Conservation (phyloP, 2,329 filamentous ascomycete species). For the Arthrobotrys pseudoclavata region DNA sequence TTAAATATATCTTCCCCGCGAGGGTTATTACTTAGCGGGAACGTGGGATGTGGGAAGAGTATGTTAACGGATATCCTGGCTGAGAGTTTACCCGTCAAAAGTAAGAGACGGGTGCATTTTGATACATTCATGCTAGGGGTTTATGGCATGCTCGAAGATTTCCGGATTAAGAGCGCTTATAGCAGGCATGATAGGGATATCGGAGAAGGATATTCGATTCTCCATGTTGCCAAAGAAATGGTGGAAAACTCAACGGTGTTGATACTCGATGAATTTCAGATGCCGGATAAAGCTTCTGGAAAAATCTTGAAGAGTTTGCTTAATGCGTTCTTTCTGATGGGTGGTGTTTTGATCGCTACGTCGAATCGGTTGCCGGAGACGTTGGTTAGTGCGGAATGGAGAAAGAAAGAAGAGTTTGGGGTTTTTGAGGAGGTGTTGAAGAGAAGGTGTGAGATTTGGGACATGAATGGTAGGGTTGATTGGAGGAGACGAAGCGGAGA, state of each 20-base stretch:
- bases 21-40: conserved; percentile 82
- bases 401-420: conserved; percentile 77
- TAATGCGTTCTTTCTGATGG: conserved; percentile 83
- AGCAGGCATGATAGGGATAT: conserved; percentile 7
- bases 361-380: conserved; percentile 89
- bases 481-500: conserved; percentile 74
- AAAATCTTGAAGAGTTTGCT: conserved; percentile 85
- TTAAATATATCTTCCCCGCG: conserved; percentile 77
- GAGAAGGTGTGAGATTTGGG: conserved; percentile 84
- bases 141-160: conserved; percentile 78
- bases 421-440: conserved; percentile 81
- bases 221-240: conserved; percentile 75
- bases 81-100: conserved; percentile 78
- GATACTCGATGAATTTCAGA: conserved; percentile 86
- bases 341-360: conserved; percentile 82
- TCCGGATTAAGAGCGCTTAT: conserved; percentile 67
- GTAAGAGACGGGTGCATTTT: conserved; percentile 84
- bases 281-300: conserved; percentile 81
- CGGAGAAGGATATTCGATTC: conserved; percentile 75
- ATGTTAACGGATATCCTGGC: conserved; percentile 89
- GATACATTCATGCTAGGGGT: conserved; percentile 88
- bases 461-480: conserved; percentile 81
- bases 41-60: conserved; percentile 85
- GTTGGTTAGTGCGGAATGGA: conserved; percentile 78
- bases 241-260: conserved; percentile 80